Base-by-base conservation (phyloP, 257 asterid genomes). In the Scutellaria galericulata region DNA sequence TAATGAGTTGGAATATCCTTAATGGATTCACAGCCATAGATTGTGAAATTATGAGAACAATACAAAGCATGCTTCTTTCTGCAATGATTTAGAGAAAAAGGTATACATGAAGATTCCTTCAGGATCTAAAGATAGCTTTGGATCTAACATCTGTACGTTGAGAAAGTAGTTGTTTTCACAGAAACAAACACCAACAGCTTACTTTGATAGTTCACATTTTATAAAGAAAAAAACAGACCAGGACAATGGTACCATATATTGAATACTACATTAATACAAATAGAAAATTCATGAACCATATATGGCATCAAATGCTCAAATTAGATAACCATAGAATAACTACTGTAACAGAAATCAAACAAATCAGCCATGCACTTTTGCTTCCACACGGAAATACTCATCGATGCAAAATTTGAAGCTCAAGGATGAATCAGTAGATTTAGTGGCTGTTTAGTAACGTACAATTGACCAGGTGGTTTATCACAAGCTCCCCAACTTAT, bases 401-500 rank as follows among this genome's bases (percentile, higher is more conserved):
- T 9, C 14, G 8, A 75, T 31, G 37, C 37, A 51, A 31, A 48
- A 37, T 39, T 56, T 27, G 51, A 41, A 42, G 62, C 54, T 59
- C 5, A 47, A 46, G 22, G 47, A 42, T 42, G 15, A 31, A 47
- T 59, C 12, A 73, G 53, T 31, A 54, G 46, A 64, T n/a, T 44
- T 42, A 63, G 60, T 68, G 68, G 18, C 12, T n/a, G 27, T 56
- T 64, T 53, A 69, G 58, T 13, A 14, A 61, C 93, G 41, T 84
- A 89, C 96, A 84, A 75, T 74, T 83, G 73, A 74, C 14, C 68
- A 55, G 91, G 90, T 68, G 87, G 84, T 77, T 75, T 66, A 48
- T 64, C 22, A 75, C 91, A 87, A 62, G 79, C 78, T 60, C 76
- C 75, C 74, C 83, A 75, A 42, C 89, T 81, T 50, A 89, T 89